These are phyloP conservation scores for Cyberlindnera mrakii DNA, from an alignment of 805 yeast species.

Conservation along the genomic window DNA sequence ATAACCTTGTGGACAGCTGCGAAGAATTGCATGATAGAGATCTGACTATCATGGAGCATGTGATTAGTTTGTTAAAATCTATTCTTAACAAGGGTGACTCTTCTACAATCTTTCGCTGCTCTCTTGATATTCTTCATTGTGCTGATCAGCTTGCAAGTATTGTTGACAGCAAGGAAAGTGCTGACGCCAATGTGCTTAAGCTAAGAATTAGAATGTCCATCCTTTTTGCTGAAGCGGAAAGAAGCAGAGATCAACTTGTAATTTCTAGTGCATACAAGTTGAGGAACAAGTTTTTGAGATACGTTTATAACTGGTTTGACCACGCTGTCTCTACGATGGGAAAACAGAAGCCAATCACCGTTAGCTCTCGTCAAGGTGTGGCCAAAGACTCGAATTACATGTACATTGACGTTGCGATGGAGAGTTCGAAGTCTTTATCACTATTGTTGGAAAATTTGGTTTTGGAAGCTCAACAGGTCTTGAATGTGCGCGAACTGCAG, in stretches of 20 bases:
- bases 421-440: slow-evolving; percentile 54
- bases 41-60: slow-evolving; percentile 41
- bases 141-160: slow-evolving; percentile 14
- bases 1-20: slow-evolving; percentile 22
- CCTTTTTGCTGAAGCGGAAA: slow-evolving; percentile 30
- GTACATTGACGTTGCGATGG: slow-evolving; percentile 56
- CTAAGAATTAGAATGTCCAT: slow-evolving; percentile 40
- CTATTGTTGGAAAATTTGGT: slow-evolving; percentile 49
- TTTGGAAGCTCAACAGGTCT: slow-evolving; percentile 53
- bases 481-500: slow-evolving; percentile 44
- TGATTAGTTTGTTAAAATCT: slow-evolving; percentile 39
- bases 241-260: slow-evolving; percentile 28
- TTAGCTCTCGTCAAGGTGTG: not conserved
- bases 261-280: slow-evolving; percentile 39
- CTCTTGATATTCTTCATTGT: slow-evolving; percentile 27
- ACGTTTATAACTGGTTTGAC: slow-evolving; percentile 49
- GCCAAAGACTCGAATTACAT: slow-evolving; percentile 39
- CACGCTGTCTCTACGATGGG: slow-evolving; percentile 39
- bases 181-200: slow-evolving; percentile 21
- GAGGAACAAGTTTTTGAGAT: slow-evolving; percentile 43
- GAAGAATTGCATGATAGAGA: slow-evolving; percentile 22
- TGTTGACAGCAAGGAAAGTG: slow-evolving; percentile 9
- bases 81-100: slow-evolving; percentile 30
- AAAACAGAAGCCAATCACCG: slow-evolving; percentile 3
- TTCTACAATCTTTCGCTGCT: slow-evolving; percentile 26